Percentiles rank a stretch among this genome's conserved stretches.
Conservation (phyloP, 1,139 yeast species). For the Hyphopichia burtonii region DNA sequence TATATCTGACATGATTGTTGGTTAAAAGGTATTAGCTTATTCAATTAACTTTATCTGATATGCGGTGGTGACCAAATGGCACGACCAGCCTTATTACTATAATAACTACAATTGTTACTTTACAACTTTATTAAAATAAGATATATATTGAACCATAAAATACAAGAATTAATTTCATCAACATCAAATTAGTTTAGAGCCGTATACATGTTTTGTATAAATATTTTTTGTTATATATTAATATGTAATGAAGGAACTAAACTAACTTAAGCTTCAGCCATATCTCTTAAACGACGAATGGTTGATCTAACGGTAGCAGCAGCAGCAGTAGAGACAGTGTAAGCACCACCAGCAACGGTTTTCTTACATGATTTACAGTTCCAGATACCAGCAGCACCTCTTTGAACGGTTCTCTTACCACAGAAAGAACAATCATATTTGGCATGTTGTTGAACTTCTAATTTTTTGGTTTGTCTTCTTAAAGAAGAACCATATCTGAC, state of each 20-base stretch:
- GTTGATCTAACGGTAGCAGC: conserved; percentile 99
- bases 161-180: background rate
- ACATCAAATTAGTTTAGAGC: background rate
- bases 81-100: background rate
- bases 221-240: background rate
- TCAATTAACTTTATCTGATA: too few relatives aligned
- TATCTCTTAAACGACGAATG: conserved; percentile 99
- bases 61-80: background rate
- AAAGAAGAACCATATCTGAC: conserved; percentile 99
- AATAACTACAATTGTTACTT: background rate
- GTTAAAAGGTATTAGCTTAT: too few relatives aligned
- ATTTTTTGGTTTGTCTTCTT: conserved; percentile 99
- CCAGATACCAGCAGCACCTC: conserved; percentile 99
- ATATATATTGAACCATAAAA: background rate
- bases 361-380: conserved; percentile 89
- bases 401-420: conserved; percentile 97
- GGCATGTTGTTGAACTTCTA: conserved; percentile 98
- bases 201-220: background rate
- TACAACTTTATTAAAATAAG: too few relatives aligned
- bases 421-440: conserved; percentile 99
- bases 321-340: conserved; percentile 98
- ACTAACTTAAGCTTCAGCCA: conserved; percentile 89
- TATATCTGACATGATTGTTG: conserved; percentile 5
- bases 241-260: conserved; percentile 6
- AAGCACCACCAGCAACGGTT: conserved; percentile 99